Evolutionary conservation across 2,329 filamentous ascomycete species (phyloP), one percentile per base, ranked within the genome.

Genomic region (Botrytis sinoallii): DNA sequence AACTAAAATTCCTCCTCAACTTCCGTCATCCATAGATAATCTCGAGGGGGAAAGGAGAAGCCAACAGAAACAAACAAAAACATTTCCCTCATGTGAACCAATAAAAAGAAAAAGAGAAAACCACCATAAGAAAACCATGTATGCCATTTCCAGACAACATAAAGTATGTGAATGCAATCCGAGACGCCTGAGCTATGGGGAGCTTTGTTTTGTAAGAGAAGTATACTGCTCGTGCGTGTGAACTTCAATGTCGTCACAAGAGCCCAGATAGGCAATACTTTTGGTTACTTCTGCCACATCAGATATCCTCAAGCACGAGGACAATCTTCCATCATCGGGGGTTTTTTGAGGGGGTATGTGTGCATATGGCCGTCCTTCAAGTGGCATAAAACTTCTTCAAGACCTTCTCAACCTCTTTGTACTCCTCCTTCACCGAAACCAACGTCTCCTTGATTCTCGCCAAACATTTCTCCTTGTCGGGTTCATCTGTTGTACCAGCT

Each of bases 381-480:
- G 66, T 76, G 67, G 71, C 78, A 73, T 78, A 81, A 76, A 81
- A 82, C 74, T 77, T 89, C 87, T 75, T 86, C 84, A 99, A 87
- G 74, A 89, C 86, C 76, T 84, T 86, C 83, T 95, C 90, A 69
- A 92, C 92, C 71, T 93, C 91, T 65, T 85, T 82, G 82, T 94
- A 97, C 80, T 97, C 94, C 75, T 85, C 83, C 85, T 95, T 94
- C 75, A 94, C 92, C 64, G 88, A 85, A 65, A 85, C 84, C 76
- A 98, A 87, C 12, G 91, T 93, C 63, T 90, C 88, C 77, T 86
- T 86, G 80, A 97, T 93, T 75, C 89, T 89, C 75, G 88, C 83
- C 52, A 98, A 85, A 79, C 91, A 94, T 67, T 89, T 84, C 4
- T 90, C 85, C 74, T 91, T 86, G 79, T 97, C 90, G 2, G 85